Evolutionary conservation across 306 rosid species (phyloP).

Genomic region (Rubus parviflorus): DNA sequence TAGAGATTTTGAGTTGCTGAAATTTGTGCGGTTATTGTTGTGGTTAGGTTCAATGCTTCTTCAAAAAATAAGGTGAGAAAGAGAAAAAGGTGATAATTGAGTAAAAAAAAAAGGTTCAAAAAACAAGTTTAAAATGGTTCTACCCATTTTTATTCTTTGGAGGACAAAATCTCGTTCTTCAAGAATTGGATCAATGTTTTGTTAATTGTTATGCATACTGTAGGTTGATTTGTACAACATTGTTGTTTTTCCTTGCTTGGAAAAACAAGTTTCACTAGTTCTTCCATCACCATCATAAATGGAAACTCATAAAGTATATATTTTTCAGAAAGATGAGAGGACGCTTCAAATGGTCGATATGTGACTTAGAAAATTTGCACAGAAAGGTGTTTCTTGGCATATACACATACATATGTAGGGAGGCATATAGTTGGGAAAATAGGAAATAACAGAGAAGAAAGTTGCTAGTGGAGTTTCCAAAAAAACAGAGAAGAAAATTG

Average conservation of each 20-base stretch:
- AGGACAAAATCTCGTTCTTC: slow-evolving; percentile 20
- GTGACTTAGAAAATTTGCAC: too few relatives aligned
- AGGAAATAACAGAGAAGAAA: background rate
- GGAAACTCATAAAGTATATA: background rate
- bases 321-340: background rate
- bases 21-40: too few relatives aligned
- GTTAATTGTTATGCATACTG: slow-evolving; percentile 12
- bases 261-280: slow-evolving; percentile 47
- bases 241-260: slow-evolving; percentile 73
- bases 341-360: too few relatives aligned
- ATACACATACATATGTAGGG: background rate
- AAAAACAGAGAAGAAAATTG: background rate
- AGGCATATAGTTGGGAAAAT: background rate
- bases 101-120: too few relatives aligned
- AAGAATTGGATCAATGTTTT: background rate
- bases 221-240: slow-evolving; percentile 26
- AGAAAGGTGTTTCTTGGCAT: background rate
- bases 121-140: slow-evolving; percentile 42
- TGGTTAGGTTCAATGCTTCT: too few relatives aligned
- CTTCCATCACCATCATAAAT: too few relatives aligned
- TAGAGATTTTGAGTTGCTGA: too few relatives aligned
- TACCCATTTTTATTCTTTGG: slow-evolving; percentile 47
- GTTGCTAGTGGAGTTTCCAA: too few relatives aligned
- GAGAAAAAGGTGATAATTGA: too few relatives aligned
- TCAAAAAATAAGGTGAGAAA: too few relatives aligned